Percentiles rank a stretch among this genome's conserved stretches.
Conservation (phyloP, 225 moss, liverwort and hornwort genomes). For the Marchantia polymorpha region DNA sequence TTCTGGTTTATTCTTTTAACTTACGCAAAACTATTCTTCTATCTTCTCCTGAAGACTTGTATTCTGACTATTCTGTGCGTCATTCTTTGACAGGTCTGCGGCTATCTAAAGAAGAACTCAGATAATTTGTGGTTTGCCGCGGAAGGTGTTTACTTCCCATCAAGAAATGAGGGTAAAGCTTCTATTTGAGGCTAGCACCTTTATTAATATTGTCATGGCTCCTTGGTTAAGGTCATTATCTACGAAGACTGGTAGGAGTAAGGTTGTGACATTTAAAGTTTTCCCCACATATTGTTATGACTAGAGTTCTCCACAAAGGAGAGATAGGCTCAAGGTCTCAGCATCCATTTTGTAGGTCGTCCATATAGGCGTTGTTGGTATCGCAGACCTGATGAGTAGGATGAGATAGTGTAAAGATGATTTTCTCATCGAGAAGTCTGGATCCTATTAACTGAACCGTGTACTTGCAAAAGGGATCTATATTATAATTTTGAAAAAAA, state of each 20-base stretch:
- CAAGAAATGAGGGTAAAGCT: constrained; percentile 33
- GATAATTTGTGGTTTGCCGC: constrained; percentile 87
- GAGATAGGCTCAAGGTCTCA: not conserved
- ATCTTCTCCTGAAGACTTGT: no score
- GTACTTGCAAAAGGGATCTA: not conserved
- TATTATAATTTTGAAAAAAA: no score
- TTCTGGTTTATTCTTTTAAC: no score
- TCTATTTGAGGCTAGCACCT: constrained; percentile 3
- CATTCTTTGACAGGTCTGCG: constrained; percentile 63
- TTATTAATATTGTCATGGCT: not conserved
- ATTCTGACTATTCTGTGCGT: not conserved
- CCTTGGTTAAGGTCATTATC: not conserved
- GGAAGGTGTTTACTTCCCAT: constrained; percentile 84
- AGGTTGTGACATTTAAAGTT: not conserved
- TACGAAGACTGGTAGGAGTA: not conserved
- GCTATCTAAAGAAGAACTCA: constrained; percentile 62
- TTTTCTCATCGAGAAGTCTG: not conserved
- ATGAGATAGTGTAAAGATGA: not conserved
- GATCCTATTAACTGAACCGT: not conserved
- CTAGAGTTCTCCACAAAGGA: not conserved
- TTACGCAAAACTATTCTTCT: no score
- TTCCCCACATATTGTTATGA: not conserved
- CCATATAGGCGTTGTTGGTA: not conserved
- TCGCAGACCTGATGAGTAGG: not conserved
- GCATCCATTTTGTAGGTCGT: not conserved